phyloP scores from a whole-genome alignment of 768 basidiomycete genomes.

The Suillus subalutaceus region DNA sequence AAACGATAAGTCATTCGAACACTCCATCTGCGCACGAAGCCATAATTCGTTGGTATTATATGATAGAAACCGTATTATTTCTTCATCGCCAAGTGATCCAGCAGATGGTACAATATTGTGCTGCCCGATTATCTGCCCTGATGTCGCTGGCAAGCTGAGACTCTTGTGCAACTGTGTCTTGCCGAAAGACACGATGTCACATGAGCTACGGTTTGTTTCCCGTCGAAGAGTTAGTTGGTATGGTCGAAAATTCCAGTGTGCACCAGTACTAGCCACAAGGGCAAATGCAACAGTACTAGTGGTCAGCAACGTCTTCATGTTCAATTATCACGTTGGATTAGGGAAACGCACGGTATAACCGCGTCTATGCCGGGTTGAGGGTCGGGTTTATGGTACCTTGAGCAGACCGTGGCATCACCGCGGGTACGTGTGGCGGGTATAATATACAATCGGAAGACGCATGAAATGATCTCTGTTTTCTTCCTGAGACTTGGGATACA shows the following conservation, averaged over 20 bases:
- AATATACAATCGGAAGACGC: too few relatives aligned
- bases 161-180: conserved; percentile 1
- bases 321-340: too few relatives aligned
- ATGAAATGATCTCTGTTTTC: too few relatives aligned
- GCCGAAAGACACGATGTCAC: conserved; percentile 1
- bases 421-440: too few relatives aligned
- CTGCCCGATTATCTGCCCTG: background rate
- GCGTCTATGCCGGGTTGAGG: too few relatives aligned
- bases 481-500: too few relatives aligned
- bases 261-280: background rate
- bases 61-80: conserved; percentile 6
- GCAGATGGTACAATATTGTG: background rate
- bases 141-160: background rate
- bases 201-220: background rate
- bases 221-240: conserved; percentile 4
- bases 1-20: conserved; percentile 27
- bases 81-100: background rate
- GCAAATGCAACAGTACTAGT: background rate
- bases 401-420: too few relatives aligned
- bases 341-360: too few relatives aligned
- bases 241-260: background rate
- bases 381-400: too few relatives aligned
- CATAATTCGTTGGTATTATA: background rate
- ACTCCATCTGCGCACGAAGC: conserved; percentile 23
- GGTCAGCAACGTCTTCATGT: background rate